Evolutionary conservation across 1,284 basidiomycete species (phyloP).

Genomic region (Cystobasidium sp.): DNA sequence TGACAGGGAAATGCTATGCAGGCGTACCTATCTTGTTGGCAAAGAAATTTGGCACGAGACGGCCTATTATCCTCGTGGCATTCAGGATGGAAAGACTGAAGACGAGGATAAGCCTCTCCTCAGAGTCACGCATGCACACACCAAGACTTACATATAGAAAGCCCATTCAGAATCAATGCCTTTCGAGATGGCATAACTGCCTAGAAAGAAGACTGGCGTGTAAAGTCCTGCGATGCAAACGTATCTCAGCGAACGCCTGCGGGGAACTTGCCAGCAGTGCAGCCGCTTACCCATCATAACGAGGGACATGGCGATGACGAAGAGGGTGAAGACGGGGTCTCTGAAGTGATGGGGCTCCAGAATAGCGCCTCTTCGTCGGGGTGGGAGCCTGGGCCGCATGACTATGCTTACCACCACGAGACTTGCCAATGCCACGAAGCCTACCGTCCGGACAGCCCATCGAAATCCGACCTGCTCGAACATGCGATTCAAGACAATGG

Average conservation of each 20-base stretch:
- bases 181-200: conserved; percentile 26
- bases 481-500: conserved; percentile 32
- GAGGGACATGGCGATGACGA: conserved; percentile 24
- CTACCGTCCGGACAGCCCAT: conserved; percentile 37
- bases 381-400: conserved; percentile 28
- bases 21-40: conserved; percentile 34
- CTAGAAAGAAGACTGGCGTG: conserved; percentile 37
- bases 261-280: background rate
- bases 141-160: conserved; percentile 30
- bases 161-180: conserved; percentile 22
- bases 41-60: conserved; percentile 38
- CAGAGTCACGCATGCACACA: background rate
- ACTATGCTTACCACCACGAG: conserved; percentile 2
- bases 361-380: conserved; percentile 7
- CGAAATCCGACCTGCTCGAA: conserved; percentile 29
- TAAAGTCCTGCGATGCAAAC: conserved; percentile 9
- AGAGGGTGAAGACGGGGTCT: conserved; percentile 29
- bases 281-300: conserved; percentile 28
- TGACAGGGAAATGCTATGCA: background rate
- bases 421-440: conserved; percentile 26
- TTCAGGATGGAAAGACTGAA: conserved; percentile 33
- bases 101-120: background rate
- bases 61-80: conserved; percentile 25
- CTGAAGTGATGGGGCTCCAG: conserved; percentile 31
- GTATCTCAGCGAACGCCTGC: background rate